Evolutionary conservation across 192 early-diverging fungal genomes (phyloP), one percentile per base, ranked within the genome.

Genomic region (Dimargaris xerosporica): DNA sequence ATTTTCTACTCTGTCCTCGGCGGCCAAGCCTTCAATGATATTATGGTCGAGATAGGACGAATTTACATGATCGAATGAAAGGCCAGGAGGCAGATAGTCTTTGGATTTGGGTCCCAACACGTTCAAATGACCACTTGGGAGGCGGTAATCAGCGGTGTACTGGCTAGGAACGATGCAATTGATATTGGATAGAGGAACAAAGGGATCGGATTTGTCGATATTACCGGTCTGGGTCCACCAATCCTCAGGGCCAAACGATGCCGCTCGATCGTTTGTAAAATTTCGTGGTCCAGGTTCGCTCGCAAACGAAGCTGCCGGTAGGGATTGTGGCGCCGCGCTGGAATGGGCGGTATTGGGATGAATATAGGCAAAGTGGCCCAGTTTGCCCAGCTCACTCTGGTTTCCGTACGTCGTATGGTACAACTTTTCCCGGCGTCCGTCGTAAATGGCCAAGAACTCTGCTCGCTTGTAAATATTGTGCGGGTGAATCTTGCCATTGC

Each of bases 111-210:
- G 34, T 2, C 7, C 7, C 34, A 39, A 39, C 7, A 39, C 34
- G 34, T 39, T 39, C 34, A 39, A 39, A 39, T 39, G 34, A 7
- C 34, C 34, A 39, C 34, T 39, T 39, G 34, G 34, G 3, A 39
- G 34, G 34, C 34, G 34, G 34, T 39, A 52, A 11, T 52, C 50
- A 10, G 50, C 23, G 28, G 50, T 28, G 50, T 52, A 52, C 28
- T 52, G 50, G 50, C 28, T 21, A 19, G 50, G 50, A 10, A 52
- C 23, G 50, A 52, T 19, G 50, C 50, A 52, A 19, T 52, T 52
- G 11, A 52, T 21, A 3, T 52, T 52, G 9, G 50, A 52, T n/a
- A 52, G 28, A 21, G 50, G 50, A n/a, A 52, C 50, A n/a, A 52
- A 52, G 9, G 50, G 50, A 3, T 52, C 34, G 34, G 34, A 39